Conservation (phyloP, 202 grass and related monocot species). For the Schoenoplectus tabernaemontani region DNA sequence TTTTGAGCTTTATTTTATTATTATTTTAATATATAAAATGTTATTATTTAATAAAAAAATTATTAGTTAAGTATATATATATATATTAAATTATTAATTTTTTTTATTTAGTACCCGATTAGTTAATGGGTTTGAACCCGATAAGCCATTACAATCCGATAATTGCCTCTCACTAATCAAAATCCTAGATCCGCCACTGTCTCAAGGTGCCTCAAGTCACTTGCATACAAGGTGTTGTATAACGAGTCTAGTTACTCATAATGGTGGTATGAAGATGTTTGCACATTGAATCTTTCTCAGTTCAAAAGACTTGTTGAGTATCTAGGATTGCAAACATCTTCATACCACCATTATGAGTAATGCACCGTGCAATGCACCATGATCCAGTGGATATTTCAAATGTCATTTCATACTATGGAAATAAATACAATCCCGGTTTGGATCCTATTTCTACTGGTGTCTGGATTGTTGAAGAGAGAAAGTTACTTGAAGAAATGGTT, state of each 20-base stretch:
- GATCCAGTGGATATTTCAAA: slow-evolving; percentile 44
- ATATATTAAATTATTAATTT: no score
- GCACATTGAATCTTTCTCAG: slow-evolving; percentile 54
- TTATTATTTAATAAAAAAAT: no score
- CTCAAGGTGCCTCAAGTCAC: slow-evolving; percentile 66
- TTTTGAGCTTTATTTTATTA: no score
- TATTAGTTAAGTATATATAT: no score
- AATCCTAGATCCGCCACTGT: no score
- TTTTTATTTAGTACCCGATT: no score
- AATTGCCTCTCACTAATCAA: no score
- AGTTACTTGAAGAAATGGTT: slow-evolving; percentile 68
- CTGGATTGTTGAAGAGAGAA: slow-evolving; percentile 54
- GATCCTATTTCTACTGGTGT: slow-evolving; percentile 37
- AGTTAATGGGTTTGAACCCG: no score
- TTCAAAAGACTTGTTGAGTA: slow-evolving; percentile 78
- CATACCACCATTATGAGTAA: no score
- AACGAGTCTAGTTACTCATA: slow-evolving; percentile 26
- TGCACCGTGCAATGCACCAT: slow-evolving; percentile 52
- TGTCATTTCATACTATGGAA: slow-evolving; percentile 57
- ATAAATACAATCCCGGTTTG: slow-evolving; percentile 50
- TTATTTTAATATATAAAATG: no score
- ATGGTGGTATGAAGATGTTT: slow-evolving; percentile 88
- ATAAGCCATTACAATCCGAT: no score
- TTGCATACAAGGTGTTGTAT: slow-evolving; percentile 52
- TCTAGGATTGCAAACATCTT: no score